These are phyloP conservation scores for Elsinoe perseae DNA, from an alignment of 2,329 filamentous ascomycete genomes.

Conservation along the genomic window DNA sequence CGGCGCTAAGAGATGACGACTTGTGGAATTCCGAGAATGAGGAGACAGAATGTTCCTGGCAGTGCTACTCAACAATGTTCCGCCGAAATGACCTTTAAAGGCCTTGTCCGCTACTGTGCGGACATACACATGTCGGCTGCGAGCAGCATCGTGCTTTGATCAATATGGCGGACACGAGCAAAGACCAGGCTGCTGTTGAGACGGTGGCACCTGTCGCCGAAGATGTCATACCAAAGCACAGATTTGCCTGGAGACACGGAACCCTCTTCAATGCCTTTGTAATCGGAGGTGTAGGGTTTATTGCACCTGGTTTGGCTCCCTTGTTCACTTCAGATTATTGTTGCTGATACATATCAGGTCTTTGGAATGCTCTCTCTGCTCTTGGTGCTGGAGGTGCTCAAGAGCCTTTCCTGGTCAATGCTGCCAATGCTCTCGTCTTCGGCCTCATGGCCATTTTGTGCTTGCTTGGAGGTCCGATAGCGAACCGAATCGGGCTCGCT, in stretches of 20 bases:
- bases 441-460: conserved; percentile 42
- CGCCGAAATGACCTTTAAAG: neutral
- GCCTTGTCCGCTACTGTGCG: neutral
- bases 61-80: neutral
- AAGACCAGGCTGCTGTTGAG: neutral
- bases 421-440: conserved; percentile 46
- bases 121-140: neutral
- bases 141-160: neutral
- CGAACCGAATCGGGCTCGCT: conserved; percentile 43
- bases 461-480: conserved; percentile 42
- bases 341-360: conserved; percentile 22
- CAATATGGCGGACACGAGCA: neutral
- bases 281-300: conserved; percentile 47
- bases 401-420: conserved; percentile 46
- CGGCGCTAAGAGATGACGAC: neutral
- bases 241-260: neutral
- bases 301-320: conserved; percentile 30
- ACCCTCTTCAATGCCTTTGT: conserved; percentile 47
- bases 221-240: neutral
- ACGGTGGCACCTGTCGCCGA: neutral
- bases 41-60: neutral
- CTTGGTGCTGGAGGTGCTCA: conserved; percentile 48
- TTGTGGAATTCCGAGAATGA: neutral
- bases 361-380: conserved; percentile 52
- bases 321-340: neutral